Conservation (phyloP, 192 early-diverging fungal species). For the Backusella circina region DNA sequence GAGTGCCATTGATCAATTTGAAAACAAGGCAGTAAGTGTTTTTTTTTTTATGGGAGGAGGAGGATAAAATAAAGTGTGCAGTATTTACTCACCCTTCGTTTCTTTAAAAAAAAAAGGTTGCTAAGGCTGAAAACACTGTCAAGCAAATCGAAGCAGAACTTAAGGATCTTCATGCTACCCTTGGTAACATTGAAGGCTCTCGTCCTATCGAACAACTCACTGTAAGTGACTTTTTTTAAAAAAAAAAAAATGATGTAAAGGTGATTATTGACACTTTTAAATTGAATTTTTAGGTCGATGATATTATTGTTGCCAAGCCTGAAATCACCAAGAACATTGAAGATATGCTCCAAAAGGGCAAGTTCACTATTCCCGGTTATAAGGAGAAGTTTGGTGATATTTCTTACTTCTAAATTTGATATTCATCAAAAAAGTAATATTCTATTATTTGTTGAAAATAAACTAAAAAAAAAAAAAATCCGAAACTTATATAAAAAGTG, state of each 20-base stretch:
- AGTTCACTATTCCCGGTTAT: slow-evolving; percentile 93
- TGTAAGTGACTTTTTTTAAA: slow-evolving; percentile 45
- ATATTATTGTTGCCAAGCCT: slow-evolving; percentile 90
- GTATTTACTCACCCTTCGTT: too few relatives aligned
- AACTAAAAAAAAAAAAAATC: background rate
- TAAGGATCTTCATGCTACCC: slow-evolving; percentile 80
- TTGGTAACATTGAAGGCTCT: slow-evolving; percentile 90
- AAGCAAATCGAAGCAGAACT: slow-evolving; percentile 84
- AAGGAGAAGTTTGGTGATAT: slow-evolving; percentile 90
- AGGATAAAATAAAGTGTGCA: background rate
- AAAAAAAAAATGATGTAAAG: too few relatives aligned
- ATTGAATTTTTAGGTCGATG: slow-evolving; percentile 66
- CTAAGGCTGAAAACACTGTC: slow-evolving; percentile 79
- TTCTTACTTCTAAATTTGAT: slow-evolving; percentile 61
- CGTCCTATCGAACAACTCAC: slow-evolving; percentile 93
- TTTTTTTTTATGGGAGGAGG: background rate
- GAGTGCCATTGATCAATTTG: slow-evolving; percentile 71
- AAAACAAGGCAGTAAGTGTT: slow-evolving; percentile 70
- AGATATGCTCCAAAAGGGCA: slow-evolving; percentile 87
- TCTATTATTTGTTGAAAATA: background rate
- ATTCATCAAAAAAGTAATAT: background rate
- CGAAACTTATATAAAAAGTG: background rate
- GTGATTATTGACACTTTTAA: too few relatives aligned
- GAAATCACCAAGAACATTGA: slow-evolving; percentile 87
- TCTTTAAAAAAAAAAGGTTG: slow-evolving; percentile 49